Conservation (phyloP, 2,329 filamentous ascomycete species). For the Colletotrichum sp. region DNA sequence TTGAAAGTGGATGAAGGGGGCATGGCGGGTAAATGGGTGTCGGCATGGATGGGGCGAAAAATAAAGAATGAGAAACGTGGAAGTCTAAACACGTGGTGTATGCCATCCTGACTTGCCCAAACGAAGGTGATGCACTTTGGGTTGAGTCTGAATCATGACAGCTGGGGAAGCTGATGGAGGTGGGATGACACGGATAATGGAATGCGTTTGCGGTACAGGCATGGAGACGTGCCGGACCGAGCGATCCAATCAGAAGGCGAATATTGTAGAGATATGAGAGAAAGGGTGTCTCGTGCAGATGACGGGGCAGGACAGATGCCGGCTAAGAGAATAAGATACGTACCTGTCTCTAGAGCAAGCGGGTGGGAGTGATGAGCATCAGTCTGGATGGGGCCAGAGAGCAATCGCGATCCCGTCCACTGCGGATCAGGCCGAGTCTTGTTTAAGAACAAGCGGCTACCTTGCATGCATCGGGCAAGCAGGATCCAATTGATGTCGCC, state of each 20-base stretch:
- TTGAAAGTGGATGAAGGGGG: background rate
- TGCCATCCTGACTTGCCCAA: conserved; percentile 17
- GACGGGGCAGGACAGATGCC: background rate
- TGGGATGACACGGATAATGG: background rate
- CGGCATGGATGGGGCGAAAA: background rate
- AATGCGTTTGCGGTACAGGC: background rate
- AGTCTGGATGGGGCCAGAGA: conserved; percentile 13
- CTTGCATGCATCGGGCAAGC: conserved; percentile 12
- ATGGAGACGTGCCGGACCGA: background rate
- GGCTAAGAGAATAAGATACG: background rate
- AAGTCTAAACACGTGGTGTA: conserved; percentile 15
- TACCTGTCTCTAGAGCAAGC: background rate
- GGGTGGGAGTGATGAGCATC: background rate
- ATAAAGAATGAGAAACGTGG: background rate
- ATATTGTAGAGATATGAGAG: background rate
- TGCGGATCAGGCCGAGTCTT: conserved; percentile 21
- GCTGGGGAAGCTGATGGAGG: background rate
- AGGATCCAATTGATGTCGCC: background rate
- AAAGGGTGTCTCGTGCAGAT: background rate
- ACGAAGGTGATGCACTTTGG: conserved; percentile 15
- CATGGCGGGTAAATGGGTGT: background rate
- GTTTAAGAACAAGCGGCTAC: conserved; percentile 2
- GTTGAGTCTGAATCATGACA: conserved; percentile 14
- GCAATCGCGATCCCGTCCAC: conserved; percentile 20
- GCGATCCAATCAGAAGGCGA: background rate